A percentile compares a stretch with the other conserved stretches of the same genome.
Conservation (phyloP, 2,329 filamentous ascomycete genomes). For the Epichloe brachyelytri region DNA sequence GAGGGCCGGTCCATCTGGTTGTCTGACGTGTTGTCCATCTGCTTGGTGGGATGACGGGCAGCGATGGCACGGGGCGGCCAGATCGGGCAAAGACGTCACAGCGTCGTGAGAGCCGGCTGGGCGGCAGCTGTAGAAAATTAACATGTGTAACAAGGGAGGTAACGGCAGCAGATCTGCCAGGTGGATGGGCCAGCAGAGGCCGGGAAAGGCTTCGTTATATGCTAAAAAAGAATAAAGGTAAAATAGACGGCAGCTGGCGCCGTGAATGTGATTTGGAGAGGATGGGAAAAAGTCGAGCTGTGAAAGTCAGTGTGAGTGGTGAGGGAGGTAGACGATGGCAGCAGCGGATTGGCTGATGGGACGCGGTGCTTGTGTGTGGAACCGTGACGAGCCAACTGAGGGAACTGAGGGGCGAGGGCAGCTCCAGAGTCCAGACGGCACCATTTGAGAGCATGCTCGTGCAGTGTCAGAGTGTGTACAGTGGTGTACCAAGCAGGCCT, state of each 20-base stretch:
- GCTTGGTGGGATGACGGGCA: neutral
- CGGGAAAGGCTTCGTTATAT: neutral
- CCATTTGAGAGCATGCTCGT: no score
- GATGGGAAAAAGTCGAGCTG: neutral
- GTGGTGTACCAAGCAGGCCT: no score
- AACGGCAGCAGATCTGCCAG: slow-evolving; percentile 5
- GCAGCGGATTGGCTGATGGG: slow-evolving; percentile 20
- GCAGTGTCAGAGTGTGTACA: no score
- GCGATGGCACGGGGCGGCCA: slow-evolving; percentile 22
- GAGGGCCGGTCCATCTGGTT: slow-evolving; percentile 40
- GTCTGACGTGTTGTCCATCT: slow-evolving; percentile 4
- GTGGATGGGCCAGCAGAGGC: neutral
- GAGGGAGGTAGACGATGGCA: slow-evolving; percentile 8
- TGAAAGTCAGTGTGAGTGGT: slow-evolving; percentile 1
- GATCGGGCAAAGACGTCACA: slow-evolving; percentile 35
- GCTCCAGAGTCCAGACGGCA: neutral
- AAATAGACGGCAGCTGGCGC: neutral
- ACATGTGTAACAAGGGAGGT: slow-evolving; percentile 36
- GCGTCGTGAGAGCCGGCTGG: slow-evolving; percentile 41
- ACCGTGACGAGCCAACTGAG: slow-evolving; percentile 12
- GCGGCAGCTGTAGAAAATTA: slow-evolving; percentile 40
- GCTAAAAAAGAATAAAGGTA: neutral
- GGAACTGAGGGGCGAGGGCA: slow-evolving; percentile 3
- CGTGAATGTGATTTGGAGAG: neutral
- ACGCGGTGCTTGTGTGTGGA: slow-evolving; percentile 26